These are phyloP conservation scores for Skeletonema marinoi DNA, from an alignment of 108 stramenopile genomes.

Conservation along the genomic window DNA sequence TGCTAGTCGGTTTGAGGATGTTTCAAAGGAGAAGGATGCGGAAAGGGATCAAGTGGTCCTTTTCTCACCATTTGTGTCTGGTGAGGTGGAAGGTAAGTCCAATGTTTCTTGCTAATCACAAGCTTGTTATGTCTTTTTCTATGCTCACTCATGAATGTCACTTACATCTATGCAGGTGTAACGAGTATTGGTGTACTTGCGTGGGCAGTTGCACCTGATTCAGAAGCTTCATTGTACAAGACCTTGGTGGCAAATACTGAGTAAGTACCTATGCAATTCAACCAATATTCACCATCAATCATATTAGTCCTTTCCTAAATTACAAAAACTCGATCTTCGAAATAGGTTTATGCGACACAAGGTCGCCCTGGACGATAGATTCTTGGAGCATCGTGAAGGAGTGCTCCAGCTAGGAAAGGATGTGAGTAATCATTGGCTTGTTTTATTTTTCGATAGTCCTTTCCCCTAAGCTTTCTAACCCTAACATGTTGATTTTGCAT, in stretches of 20 bases:
- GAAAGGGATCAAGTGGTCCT: not conserved
- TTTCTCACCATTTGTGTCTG: conserved; percentile 10
- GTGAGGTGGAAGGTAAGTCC: conserved; percentile 7
- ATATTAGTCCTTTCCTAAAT: not conserved
- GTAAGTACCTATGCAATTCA: not conserved
- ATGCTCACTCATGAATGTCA: not conserved
- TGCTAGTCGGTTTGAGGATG: conserved; percentile 15
- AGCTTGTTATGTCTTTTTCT: too few species aligned
- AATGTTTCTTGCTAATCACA: not conserved
- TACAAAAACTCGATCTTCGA: not conserved
- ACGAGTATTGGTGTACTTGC: conserved; percentile 9
- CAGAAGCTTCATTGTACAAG: conserved; percentile 12
- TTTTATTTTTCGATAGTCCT: too few species aligned
- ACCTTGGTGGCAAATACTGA: conserved; percentile 15
- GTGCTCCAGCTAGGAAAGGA: conserved; percentile 15
- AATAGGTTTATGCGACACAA: conserved; percentile 11
- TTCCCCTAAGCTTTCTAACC: not conserved
- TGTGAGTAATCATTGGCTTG: not conserved
- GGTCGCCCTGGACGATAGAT: conserved; percentile 6
- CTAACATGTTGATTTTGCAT: not conserved
- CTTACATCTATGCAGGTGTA: not conserved
- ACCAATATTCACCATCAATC: not conserved
- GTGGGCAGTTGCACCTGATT: conserved; percentile 11
- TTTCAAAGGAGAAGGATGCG: not conserved
- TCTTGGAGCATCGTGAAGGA: conserved; percentile 5